These are phyloP conservation scores for Capsicum baccatum DNA, from an alignment of 257 asterid genomes.

Conservation along the genomic window DNA sequence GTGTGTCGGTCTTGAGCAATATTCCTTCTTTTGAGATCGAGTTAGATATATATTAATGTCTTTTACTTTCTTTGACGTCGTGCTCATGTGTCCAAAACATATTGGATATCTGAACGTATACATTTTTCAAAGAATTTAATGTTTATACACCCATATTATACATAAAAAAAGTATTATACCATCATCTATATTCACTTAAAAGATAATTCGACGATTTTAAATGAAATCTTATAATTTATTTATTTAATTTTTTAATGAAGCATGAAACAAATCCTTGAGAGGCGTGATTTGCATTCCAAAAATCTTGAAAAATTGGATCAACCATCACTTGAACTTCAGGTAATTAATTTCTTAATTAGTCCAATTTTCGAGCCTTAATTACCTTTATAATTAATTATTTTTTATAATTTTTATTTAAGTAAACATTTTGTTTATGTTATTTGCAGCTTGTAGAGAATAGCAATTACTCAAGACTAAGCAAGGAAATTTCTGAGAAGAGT, in stretches of 20 bases:
- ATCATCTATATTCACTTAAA: background rate
- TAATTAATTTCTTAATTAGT: slow-evolving; percentile 4
- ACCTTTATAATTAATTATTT: background rate
- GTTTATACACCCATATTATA: background rate
- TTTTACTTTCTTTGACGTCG: background rate
- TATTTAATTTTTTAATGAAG: slow-evolving; percentile 36
- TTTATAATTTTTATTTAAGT: background rate
- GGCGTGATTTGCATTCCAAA: slow-evolving; percentile 73
- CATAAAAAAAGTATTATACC: no score
- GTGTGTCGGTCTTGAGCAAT: background rate
- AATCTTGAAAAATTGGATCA: slow-evolving; percentile 70
- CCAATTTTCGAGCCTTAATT: background rate
- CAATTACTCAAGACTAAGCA: slow-evolving; percentile 57
- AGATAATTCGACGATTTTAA: background rate
- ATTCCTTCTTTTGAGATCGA: background rate
- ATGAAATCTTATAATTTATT: background rate
- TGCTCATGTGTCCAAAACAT: background rate
- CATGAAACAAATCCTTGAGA: slow-evolving; percentile 78
- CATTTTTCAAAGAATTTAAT: background rate
- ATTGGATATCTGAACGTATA: background rate
- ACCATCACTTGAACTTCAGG: slow-evolving; percentile 87
- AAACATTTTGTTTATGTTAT: background rate
- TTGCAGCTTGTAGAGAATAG: slow-evolving; percentile 79
- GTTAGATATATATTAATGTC: background rate
- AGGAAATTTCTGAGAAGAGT: slow-evolving; percentile 75